These are phyloP conservation scores for Leishmania tropica DNA, from an alignment of 208 protist genomes.

Conservation along the genomic window DNA sequence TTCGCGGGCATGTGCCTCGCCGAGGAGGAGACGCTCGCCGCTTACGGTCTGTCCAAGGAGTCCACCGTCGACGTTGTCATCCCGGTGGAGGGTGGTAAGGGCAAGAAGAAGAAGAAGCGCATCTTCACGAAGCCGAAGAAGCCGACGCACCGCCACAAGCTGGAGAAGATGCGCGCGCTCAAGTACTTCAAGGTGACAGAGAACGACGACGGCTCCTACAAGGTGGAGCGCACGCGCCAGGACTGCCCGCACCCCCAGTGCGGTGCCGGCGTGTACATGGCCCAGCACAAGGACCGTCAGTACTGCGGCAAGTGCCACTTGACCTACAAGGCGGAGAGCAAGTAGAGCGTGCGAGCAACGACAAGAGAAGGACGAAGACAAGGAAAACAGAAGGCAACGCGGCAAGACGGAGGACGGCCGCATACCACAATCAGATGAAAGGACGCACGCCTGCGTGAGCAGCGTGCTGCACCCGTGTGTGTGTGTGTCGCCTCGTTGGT, in stretches of 20 bases:
- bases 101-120: slow-evolving; percentile 99
- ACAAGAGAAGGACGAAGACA: not conserved
- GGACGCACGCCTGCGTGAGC: not conserved
- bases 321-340: slow-evolving; percentile 86
- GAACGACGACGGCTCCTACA: slow-evolving; percentile 96
- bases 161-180: slow-evolving; percentile 99
- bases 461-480: not conserved
- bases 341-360: not conserved
- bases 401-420: not conserved
- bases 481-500: not conserved
- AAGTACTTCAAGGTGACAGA: slow-evolving; percentile 99
- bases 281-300: slow-evolving; percentile 98
- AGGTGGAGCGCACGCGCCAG: slow-evolving; percentile 95
- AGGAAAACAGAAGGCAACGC: not conserved
- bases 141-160: slow-evolving; percentile 98
- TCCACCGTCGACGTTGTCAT: slow-evolving; percentile 91
- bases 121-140: slow-evolving; percentile 99
- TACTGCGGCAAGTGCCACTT: slow-evolving; percentile 99
- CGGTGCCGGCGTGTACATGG: slow-evolving; percentile 99
- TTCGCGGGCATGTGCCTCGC: slow-evolving; percentile 90
- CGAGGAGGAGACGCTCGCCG: slow-evolving; percentile 68
- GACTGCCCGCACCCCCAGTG: slow-evolving; percentile 97
- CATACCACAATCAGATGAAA: not conserved
- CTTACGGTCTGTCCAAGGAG: slow-evolving; percentile 79
- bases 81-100: slow-evolving; percentile 92